Base-by-base conservation (phyloP, 2,329 filamentous ascomycete species). In the Colletotrichum sp. region DNA sequence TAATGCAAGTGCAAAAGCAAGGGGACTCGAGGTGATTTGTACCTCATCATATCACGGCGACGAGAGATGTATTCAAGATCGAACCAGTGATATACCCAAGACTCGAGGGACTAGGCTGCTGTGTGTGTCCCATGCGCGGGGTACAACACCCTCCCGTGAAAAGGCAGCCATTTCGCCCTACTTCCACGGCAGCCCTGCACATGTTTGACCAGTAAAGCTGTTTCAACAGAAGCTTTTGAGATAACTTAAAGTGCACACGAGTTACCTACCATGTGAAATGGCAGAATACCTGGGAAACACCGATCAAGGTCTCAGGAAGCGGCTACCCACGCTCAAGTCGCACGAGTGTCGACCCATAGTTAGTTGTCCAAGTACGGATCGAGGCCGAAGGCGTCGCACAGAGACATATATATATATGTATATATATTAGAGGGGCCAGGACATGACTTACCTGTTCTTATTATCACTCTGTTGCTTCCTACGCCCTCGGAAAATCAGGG, bases 101-200 rank as follows among this genome's bases (percentile, higher is more conserved):
- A 56, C 56, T 58, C 43, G 52, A 25, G 58, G 71, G 60, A 56
- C 28, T 36, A 73, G 75, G 71, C 76, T 78, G 66, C 55, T 52
- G 71, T 60, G 52, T 30, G 25, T 27, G 30, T 71, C 43, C 30
- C 36, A 48, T 75, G 76, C 75, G 67, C 75, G 67, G 66, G 76
- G 70, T 76, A 60, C 34, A 12, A 67, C 66, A 9, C 52, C 69
- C 36, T 18, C 32, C 28, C 30, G 18, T 36, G 13, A 36, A 74
- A 58, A 67, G 25, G 27, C 32, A 52, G 39, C 61, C 66, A 76
- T 34, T 39, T 75, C 75, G 75, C 75, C 75, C 60, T 77, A 60
- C 55, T 70, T 77, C 76, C 66, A 74, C 72, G 39, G 67, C 36
- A 74, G 76, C 64, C 68, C 77, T 76, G 76, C 66, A 58, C 70